These are phyloP conservation scores for Fistulifera pelliculosa DNA, from an alignment of 108 stramenopile species.

Conservation along the genomic window DNA sequence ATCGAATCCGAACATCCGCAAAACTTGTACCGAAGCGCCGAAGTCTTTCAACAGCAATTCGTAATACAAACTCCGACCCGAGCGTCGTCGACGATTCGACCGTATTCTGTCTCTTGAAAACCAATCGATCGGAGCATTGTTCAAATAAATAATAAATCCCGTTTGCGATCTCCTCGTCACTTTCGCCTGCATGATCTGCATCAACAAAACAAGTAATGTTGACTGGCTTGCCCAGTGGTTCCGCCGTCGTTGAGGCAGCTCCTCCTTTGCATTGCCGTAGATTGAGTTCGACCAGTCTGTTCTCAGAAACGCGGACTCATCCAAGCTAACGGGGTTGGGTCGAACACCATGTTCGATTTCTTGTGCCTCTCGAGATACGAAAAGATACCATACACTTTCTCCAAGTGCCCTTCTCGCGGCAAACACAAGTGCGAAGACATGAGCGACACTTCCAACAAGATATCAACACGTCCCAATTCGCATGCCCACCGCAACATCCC, in stretches of 20 bases:
- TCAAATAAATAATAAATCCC: constrained; percentile 40
- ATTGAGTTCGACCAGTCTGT: constrained; percentile 15
- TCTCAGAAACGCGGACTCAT: background rate
- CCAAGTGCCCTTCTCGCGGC: constrained; percentile 28
- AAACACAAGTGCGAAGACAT: constrained; percentile 28
- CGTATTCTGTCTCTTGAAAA: constrained; percentile 49
- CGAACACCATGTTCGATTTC: constrained; percentile 19
- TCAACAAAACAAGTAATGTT: constrained; percentile 30
- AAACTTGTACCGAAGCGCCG: constrained; percentile 33
- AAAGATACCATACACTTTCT: constrained; percentile 24
- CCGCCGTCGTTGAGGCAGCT: no score
- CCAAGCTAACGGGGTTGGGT: background rate
- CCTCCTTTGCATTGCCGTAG: constrained; percentile 11
- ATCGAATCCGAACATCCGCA: constrained; percentile 40
- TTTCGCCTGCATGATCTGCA: constrained; percentile 37
- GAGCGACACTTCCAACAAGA: constrained; percentile 15
- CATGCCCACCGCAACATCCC: constrained; percentile 17
- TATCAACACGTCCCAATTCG: constrained; percentile 27
- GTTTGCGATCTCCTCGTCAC: constrained; percentile 37
- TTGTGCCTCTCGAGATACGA: constrained; percentile 19
- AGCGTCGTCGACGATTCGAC: constrained; percentile 45
- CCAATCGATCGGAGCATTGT: constrained; percentile 35
- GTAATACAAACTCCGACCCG: constrained; percentile 13
- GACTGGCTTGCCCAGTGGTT: constrained; percentile 12
- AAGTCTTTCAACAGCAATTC: constrained; percentile 9